Evolutionary conservation across 2,329 filamentous ascomycete genomes (phyloP).

Genomic region (Pseudocercospora macadamiae): DNA sequence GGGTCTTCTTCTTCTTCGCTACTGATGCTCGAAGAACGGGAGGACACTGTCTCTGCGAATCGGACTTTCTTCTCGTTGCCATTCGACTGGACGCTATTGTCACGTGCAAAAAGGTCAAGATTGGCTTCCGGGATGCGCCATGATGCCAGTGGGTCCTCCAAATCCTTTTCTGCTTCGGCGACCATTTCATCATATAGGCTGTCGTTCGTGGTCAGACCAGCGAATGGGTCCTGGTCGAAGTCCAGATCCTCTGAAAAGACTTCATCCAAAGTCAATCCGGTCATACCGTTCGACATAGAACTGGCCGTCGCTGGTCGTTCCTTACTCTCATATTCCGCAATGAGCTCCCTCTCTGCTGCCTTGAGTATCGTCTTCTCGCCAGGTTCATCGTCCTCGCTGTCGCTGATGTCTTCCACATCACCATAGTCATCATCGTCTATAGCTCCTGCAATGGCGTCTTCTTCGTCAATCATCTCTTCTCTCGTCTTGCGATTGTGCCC

Average conservation of each 20-base stretch:
- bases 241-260: slow-evolving; percentile 24
- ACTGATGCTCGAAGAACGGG: slow-evolving; percentile 37
- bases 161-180: slow-evolving; percentile 32
- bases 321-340: slow-evolving; percentile 33
- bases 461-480: slow-evolving; percentile 18
- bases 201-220: slow-evolving; percentile 29
- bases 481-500: slow-evolving; percentile 26
- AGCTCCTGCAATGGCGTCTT: slow-evolving; percentile 23
- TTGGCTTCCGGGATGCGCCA: slow-evolving; percentile 30
- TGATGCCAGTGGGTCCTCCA: too few species aligned
- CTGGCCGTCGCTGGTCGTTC: slow-evolving; percentile 28
- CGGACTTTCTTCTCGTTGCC: slow-evolving; percentile 39
- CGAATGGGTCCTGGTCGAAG: slow-evolving; percentile 37
- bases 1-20: slow-evolving; percentile 37
- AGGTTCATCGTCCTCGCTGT: slow-evolving; percentile 30
- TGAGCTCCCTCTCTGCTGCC: slow-evolving; percentile 34
- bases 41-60: slow-evolving; percentile 37
- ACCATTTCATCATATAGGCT: slow-evolving; percentile 32
- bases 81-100: slow-evolving; percentile 29
- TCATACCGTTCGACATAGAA: slow-evolving; percentile 31
- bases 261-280: slow-evolving; percentile 17
- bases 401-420: slow-evolving; percentile 37
- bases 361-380: slow-evolving; percentile 30
- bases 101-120: slow-evolving; percentile 18
- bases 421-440: slow-evolving; percentile 36